These are phyloP conservation scores for Malassezia slooffiae DNA, from an alignment of 1,284 basidiomycete species.

Conservation along the genomic window DNA sequence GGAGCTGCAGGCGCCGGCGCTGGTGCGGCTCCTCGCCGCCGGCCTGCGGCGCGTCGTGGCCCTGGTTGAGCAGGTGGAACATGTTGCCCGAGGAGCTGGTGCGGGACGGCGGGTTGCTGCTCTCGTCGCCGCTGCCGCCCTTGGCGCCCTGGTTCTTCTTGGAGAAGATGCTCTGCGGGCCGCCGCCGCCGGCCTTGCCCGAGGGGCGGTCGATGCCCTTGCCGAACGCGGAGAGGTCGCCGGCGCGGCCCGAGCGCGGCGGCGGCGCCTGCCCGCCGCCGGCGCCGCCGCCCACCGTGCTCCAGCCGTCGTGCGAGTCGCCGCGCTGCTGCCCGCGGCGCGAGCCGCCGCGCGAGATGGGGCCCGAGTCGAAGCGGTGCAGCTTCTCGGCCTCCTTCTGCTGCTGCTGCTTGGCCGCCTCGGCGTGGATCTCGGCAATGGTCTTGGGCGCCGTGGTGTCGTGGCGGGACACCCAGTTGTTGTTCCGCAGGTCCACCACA, in stretches of 20 bases:
- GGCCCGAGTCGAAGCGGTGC: conserved; percentile 58
- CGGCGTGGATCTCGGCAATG: conserved; percentile 77
- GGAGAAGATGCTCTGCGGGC: conserved; percentile 62
- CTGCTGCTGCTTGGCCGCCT: conserved; percentile 51
- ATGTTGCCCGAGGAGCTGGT: conserved; percentile 71
- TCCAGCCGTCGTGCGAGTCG: conserved; percentile 64
- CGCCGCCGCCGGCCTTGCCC: conserved; percentile 47
- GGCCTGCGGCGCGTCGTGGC: conserved; percentile 21
- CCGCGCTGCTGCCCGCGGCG: conserved; percentile 70
- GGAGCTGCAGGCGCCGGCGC: conserved; percentile 63
- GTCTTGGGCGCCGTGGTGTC: conserved; percentile 70
- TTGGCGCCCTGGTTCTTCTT: conserved; percentile 56
- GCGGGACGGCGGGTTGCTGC: conserved; percentile 58
- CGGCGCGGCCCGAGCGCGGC: conserved; percentile 62
- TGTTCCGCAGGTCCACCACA: conserved; percentile 73
- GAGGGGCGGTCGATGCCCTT: conserved; percentile 49
- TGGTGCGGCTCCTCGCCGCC: conserved; percentile 51
- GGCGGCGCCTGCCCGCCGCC: conserved; percentile 34
- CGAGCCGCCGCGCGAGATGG: conserved; percentile 69
- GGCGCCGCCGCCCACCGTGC: conserved; percentile 54
- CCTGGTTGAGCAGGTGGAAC: conserved; percentile 52
- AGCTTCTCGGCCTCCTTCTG: conserved; percentile 27
- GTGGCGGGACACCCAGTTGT: conserved; percentile 68
- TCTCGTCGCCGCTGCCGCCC: conserved; percentile 41
- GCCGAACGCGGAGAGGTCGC: conserved; percentile 75